Conservation (phyloP, 257 asterid species). For the Penstemon barbatus region DNA sequence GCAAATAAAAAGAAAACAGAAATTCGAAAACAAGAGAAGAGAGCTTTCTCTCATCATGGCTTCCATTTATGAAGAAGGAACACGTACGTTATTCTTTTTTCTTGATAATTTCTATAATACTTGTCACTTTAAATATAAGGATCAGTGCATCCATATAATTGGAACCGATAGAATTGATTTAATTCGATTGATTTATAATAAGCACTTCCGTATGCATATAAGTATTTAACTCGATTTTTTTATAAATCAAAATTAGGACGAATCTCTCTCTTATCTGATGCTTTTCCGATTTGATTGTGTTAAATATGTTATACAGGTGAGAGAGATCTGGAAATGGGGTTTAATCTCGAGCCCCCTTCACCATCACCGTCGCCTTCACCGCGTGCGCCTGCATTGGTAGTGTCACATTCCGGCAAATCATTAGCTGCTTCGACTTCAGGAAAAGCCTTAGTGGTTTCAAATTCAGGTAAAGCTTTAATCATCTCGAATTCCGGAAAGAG, state of each 20-base stretch:
- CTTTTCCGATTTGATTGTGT: constrained; percentile 1
- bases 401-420: constrained; percentile 40
- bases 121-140: too few relatives aligned
- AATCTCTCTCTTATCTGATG: neutral
- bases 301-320: constrained; percentile 37
- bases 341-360: neutral
- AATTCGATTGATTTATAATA: neutral
- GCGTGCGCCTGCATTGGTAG: constrained; percentile 40
- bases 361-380: constrained; percentile 42
- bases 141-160: neutral
- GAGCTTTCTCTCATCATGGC: constrained; percentile 29
- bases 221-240: too few relatives aligned
- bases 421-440: constrained; percentile 44
- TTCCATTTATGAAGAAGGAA: constrained; percentile 30
- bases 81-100: too few relatives aligned
- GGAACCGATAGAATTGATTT: neutral
- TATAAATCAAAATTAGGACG: too few relatives aligned
- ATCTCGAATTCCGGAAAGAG: constrained; percentile 48
- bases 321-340: constrained; percentile 63
- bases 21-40: neutral
- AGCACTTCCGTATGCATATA: too few relatives aligned
- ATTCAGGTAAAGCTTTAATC: constrained; percentile 37
- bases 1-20: neutral
- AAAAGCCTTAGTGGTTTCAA: constrained; percentile 40
- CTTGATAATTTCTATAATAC: too few relatives aligned